Percentiles rank a stretch among this genome's conserved stretches.
These are phyloP conservation scores for Suillus placidus DNA, from an alignment of 768 basidiomycete species.

Conservation along the genomic window DNA sequence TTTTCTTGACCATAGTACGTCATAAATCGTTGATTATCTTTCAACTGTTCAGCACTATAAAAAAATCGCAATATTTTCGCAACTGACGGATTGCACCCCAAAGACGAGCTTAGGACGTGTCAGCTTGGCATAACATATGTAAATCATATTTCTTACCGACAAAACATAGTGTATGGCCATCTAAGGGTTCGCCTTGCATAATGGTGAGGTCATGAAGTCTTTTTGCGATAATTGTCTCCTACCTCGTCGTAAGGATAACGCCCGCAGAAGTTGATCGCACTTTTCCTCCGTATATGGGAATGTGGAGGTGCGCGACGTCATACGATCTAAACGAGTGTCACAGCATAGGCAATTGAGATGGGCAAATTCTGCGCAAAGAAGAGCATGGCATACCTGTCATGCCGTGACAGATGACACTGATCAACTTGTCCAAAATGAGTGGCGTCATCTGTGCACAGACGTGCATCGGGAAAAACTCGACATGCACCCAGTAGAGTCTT, in stretches of 20 bases:
- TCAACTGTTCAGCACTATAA: slow-evolving; percentile 6
- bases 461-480: slow-evolving; percentile 60
- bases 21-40: slow-evolving; percentile 49
- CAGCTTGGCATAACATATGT: not conserved
- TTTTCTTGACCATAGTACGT: slow-evolving; percentile 56
- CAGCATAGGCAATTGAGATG: slow-evolving; percentile 18
- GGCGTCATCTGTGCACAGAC: slow-evolving; percentile 31
- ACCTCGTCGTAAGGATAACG: slow-evolving; percentile 47
- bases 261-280: slow-evolving; percentile 46
- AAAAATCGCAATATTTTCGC: slow-evolving; percentile 1
- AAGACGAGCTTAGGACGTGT: slow-evolving; percentile 37
- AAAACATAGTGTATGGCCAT: slow-evolving; percentile 42
- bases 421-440: slow-evolving; percentile 44
- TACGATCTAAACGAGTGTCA: slow-evolving; percentile 41
- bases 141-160: slow-evolving; percentile 32
- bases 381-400: slow-evolving; percentile 40
- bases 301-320: slow-evolving; percentile 56
- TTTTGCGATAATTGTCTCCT: slow-evolving; percentile 7
- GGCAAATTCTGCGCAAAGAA: slow-evolving; percentile 5
- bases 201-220: slow-evolving; percentile 7
- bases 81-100: slow-evolving; percentile 46
- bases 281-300: slow-evolving; percentile 53
- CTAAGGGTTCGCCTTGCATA: slow-evolving; percentile 29
- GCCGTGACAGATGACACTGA: slow-evolving; percentile 51
- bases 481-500: slow-evolving; percentile 57